Percentiles rank a stretch among this genome's conserved stretches.
These are phyloP conservation scores for Candida pini DNA, from an alignment of 805 yeast species.

Conservation along the genomic window DNA sequence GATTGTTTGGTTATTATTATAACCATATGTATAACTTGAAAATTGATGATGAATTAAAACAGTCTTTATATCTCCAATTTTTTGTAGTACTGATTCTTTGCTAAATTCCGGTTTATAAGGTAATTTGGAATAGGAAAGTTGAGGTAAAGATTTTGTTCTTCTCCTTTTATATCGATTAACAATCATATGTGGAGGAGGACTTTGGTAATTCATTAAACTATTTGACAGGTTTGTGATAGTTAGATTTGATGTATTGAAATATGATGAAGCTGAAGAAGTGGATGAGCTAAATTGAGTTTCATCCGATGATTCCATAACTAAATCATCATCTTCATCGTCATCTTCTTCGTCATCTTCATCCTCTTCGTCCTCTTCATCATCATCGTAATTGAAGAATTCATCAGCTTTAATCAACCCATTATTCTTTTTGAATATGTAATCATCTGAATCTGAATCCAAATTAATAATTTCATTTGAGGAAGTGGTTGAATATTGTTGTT, in stretches of 20 bases:
- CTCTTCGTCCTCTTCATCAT: conserved; percentile 4
- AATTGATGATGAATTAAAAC: conserved; percentile 25
- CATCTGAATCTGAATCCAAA: conserved; percentile 38
- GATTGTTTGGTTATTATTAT: conserved; percentile 3
- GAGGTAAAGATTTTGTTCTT: conserved; percentile 51
- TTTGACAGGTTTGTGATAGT: conserved; percentile 12
- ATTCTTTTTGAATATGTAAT: conserved; percentile 24
- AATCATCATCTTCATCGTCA: conserved; percentile 6
- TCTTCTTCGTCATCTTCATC: conserved; percentile 8
- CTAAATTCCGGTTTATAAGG: conserved; percentile 30
- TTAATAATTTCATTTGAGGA: conserved; percentile 26
- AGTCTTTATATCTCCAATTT: conserved; percentile 39
- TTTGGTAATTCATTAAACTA: conserved; percentile 4
- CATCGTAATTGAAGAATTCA: conserved; percentile 9
- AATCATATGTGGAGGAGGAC: conserved; percentile 3
- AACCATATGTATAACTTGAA: conserved; percentile 25
- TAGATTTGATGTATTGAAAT: conserved; percentile 10
- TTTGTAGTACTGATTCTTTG: conserved; percentile 30
- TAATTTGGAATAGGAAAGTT: conserved; percentile 43
- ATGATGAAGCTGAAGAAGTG: conserved; percentile 11
- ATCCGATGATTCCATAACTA: conserved; percentile 4
- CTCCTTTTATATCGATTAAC: conserved; percentile 26
- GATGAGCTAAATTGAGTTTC: conserved; percentile 5
- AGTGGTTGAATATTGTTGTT: conserved; percentile 14
- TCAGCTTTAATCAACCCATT: conserved; percentile 4